These are phyloP conservation scores for Marvania coccoides DNA, from an alignment of 139 green algal genomes.

Conservation along the genomic window DNA sequence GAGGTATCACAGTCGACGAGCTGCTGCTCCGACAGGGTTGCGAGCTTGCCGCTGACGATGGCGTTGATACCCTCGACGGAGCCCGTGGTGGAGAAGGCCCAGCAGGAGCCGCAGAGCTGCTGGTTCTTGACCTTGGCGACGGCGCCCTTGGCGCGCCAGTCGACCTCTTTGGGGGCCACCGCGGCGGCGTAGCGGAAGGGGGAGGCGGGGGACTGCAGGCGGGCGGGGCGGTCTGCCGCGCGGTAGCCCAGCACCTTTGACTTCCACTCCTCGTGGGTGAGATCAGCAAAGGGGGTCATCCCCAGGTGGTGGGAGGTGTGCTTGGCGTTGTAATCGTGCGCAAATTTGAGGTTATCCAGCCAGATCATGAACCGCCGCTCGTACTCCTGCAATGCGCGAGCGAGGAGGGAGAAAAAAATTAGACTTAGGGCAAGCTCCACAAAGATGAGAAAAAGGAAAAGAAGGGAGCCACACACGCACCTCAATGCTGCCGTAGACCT, in stretches of 20 bases:
- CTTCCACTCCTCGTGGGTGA: slow-evolving; percentile 83
- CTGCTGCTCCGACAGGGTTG: slow-evolving; percentile 81
- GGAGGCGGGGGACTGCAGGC: not conserved
- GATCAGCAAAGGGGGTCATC: slow-evolving; percentile 78
- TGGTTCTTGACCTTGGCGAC: slow-evolving; percentile 95
- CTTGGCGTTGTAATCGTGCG: slow-evolving; percentile 65
- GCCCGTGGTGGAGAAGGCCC: slow-evolving; percentile 91
- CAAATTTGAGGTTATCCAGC: slow-evolving; percentile 74
- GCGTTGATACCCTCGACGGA: slow-evolving; percentile 85
- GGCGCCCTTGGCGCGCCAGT: slow-evolving; percentile 77
- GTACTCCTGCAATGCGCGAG: slow-evolving; percentile 37
- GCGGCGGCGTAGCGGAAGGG: slow-evolving; percentile 48
- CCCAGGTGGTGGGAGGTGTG: slow-evolving; percentile 58
- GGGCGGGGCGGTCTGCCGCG: not conserved
- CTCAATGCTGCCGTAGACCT: slow-evolving; percentile 11
- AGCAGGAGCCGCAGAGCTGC: slow-evolving; percentile 87
- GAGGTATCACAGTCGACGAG: slow-evolving; percentile 83
- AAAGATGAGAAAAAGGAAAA: not conserved
- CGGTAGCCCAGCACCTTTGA: slow-evolving; percentile 53
- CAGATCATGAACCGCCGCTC: slow-evolving; percentile 59
- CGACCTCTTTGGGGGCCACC: slow-evolving; percentile 41
- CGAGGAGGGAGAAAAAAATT: not conserved
- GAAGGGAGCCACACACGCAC: not conserved
- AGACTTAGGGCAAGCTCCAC: not conserved
- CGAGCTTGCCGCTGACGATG: slow-evolving; percentile 72